Percentiles rank a stretch among this genome's conserved stretches.
Conservation (phyloP, 2,329 filamentous ascomycete species). For the Pseudogymnoascus sp. region DNA sequence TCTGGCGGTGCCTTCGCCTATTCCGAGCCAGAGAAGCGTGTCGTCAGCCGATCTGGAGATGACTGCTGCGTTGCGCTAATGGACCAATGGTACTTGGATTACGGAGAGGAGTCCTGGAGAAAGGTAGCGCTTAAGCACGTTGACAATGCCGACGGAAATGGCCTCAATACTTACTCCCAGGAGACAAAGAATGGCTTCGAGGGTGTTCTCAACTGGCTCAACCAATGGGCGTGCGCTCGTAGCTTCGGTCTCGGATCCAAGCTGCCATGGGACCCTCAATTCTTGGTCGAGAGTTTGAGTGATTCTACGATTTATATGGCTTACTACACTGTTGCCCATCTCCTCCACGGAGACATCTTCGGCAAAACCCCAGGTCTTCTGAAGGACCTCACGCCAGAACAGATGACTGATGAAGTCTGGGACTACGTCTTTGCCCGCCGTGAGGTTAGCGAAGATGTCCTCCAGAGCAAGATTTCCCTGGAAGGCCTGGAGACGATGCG, state of each 20-base stretch:
- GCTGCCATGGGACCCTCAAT: conserved; percentile 85
- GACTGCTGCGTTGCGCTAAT: conserved; percentile 89
- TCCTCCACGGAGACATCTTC: conserved; percentile 77
- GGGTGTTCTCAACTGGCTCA: conserved; percentile 83
- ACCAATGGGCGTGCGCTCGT: conserved; percentile 89
- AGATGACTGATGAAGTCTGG: conserved; percentile 94
- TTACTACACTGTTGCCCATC: conserved; percentile 61
- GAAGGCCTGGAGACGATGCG: conserved; percentile 71
- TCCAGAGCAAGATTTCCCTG: conserved; percentile 62
- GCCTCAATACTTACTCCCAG: conserved; percentile 69
- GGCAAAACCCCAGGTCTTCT: conserved; percentile 60
- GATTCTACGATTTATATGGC: conserved; percentile 92
- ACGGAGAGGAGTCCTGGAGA: conserved; percentile 86
- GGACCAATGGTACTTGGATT: conserved; percentile 98
- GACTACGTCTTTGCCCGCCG: conserved; percentile 85
- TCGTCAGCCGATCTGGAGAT: conserved; percentile 81
- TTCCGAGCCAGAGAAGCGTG: conserved; percentile 83
- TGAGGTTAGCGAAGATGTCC: conserved; percentile 57
- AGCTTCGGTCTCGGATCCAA: conserved; percentile 89
- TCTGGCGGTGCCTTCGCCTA: conserved; percentile 79
- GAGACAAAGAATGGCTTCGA: conserved; percentile 76
- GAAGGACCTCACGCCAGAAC: conserved; percentile 63
- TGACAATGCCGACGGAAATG: conserved; percentile 54
- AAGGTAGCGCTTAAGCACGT: conserved; percentile 65
- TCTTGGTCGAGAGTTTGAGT: conserved; percentile 85